Evolutionary conservation across 257 asterid genomes (phyloP), one percentile per base, ranked within the genome.

Genomic region (Solanum chilense): DNA sequence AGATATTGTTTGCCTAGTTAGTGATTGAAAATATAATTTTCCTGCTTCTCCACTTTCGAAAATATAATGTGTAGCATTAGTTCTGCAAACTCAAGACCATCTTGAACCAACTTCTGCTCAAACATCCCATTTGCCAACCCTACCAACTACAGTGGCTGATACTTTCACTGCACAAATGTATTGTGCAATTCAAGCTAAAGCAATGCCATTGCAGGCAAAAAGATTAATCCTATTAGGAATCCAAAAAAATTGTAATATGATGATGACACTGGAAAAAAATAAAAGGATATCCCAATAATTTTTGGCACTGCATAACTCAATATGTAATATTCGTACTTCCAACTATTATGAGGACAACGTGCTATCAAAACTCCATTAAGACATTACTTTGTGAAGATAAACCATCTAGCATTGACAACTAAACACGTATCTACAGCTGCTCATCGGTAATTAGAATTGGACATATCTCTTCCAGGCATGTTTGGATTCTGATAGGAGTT

Each of bases 391-490:
- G 21, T 52, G 42, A 81, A 31, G 35, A 31, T 20, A 52, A 81
- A 81, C 20, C 47, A 74, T 75, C 85, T 81, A 81, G 85, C 70
- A 81, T 49, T 31, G 16, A 31, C 29, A 31, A 81, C 68, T 81
- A 10, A 31, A 49, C 16, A 31, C 7, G 10, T 88, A 87, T 88
- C 87, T 89, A 87, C 89, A 87, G 84, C 87, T 76, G 45, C 85
- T 89, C 88, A 78, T n/a, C 74, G 82, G 85, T 89, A 88, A 73
- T 78, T 90, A 2, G 93, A 70, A 35, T 82, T 87, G 37, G 92
- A 90, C 85, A 88, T 52, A 80, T 91, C 92, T 89, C 96, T 91
- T 81, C 94, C 95, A 15, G 92, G 91, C 9, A 90, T 75, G 89
- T 92, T 91, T 87, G 89, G 93, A 88, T 52, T 87, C 16, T 88